phyloP scores from a whole-genome alignment of 164 flowering plant genomes.

The Berberis thunbergii region DNA sequence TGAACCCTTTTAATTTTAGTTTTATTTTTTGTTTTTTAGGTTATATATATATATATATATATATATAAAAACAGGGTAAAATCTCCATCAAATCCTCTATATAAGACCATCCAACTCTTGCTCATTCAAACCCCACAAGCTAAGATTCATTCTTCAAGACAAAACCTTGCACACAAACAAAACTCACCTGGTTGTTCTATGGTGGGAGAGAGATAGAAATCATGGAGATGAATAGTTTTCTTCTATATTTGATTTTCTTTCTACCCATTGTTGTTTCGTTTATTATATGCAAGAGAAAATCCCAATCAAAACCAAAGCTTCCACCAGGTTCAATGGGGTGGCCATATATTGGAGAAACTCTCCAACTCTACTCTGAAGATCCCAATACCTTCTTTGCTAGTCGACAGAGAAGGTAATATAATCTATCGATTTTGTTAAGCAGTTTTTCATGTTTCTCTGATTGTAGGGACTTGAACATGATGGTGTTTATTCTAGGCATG shows the following conservation, averaged over 20 bases:
- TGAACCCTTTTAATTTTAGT: no score
- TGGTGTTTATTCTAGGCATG: constrained; percentile 39
- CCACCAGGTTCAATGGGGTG: constrained; percentile 93
- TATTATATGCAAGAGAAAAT: constrained; percentile 13
- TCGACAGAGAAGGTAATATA: constrained; percentile 49
- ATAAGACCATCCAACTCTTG: no score
- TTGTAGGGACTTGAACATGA: background rate
- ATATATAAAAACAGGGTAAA: no score
- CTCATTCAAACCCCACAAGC: no score
- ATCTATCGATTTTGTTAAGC: no score
- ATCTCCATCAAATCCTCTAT: no score
- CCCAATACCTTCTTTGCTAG: constrained; percentile 56
- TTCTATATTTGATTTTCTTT: constrained; percentile 12
- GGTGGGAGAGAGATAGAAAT: background rate
- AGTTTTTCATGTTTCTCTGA: background rate
- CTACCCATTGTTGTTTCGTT: constrained; percentile 16
- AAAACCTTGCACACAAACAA: background rate
- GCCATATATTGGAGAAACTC: constrained; percentile 80
- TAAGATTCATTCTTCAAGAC: background rate
- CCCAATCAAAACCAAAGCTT: constrained; percentile 28
- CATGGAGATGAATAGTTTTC: constrained; percentile 10
- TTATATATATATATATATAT: no score
- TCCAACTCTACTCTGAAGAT: constrained; percentile 67
- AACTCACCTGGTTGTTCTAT: background rate
- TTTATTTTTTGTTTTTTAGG: no score